Percentiles rank a stretch among this genome's conserved stretches.
These are phyloP conservation scores for Rhizopus arrhizus DNA, from an alignment of 371 early-diverging fungal genomes.

Conservation along the genomic window DNA sequence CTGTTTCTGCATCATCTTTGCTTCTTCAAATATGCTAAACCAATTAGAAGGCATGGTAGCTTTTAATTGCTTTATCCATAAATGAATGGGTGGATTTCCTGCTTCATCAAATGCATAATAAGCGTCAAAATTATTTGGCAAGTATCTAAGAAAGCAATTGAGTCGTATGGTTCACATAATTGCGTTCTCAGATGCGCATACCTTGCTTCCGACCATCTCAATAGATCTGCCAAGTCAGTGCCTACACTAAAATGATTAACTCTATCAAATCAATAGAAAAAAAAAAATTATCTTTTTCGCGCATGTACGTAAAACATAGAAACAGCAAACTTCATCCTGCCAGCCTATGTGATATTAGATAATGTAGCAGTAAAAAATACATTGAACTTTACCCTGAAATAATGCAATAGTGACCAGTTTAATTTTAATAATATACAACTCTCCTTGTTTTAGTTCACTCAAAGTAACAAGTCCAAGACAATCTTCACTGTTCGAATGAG, in stretches of 20 bases:
- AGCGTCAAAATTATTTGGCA: conserved; percentile 50
- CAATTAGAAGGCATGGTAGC: conserved; percentile 43
- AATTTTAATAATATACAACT: conserved; percentile 36
- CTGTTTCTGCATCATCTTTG: conserved; percentile 41
- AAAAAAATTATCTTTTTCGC: not conserved
- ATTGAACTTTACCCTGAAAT: conserved; percentile 33
- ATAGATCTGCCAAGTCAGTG: conserved; percentile 32
- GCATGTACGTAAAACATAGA: conserved; percentile 34
- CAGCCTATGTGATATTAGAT: conserved; percentile 24
- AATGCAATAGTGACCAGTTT: conserved; percentile 33
- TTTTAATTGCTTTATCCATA: conserved; percentile 40
- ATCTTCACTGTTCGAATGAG: not conserved
- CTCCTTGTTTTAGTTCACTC: conserved; percentile 35
- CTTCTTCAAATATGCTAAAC: conserved; percentile 54
- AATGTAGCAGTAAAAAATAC: not conserved
- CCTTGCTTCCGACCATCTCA: conserved; percentile 52
- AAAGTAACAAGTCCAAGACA: conserved; percentile 8
- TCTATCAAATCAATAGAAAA: not conserved
- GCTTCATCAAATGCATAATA: conserved; percentile 49
- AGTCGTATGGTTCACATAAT: too few species aligned
- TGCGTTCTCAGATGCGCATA: conserved; percentile 3
- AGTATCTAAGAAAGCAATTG: conserved; percentile 24
- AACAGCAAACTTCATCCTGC: conserved; percentile 49
- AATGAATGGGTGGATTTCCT: conserved; percentile 48
- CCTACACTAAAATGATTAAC: conserved; percentile 18